A percentile compares a stretch with the other conserved stretches of the same genome.
Evolutionary conservation across 306 rosid species (phyloP).

Genomic region (Begonia peltatifolia): DNA sequence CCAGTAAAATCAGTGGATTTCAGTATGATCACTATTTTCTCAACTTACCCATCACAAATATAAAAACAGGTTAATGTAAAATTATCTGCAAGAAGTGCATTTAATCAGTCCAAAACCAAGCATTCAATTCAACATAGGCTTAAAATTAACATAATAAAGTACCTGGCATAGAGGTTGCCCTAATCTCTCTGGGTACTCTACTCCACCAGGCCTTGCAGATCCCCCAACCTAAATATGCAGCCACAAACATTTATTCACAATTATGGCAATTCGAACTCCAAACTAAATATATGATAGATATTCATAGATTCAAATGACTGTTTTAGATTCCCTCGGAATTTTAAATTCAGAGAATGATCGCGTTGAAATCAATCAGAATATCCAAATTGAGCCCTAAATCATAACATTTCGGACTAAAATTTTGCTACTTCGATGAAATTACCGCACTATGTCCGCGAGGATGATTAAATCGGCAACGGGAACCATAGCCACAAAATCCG

Average conservation of each 20-base stretch:
- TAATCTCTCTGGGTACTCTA: constrained; percentile 61
- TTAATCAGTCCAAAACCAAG: neutral
- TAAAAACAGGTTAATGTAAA: neutral
- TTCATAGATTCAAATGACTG: neutral
- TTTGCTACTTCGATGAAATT: constrained; percentile 15
- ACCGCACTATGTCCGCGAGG: constrained; percentile 79
- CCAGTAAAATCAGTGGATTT: neutral
- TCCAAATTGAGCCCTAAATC: constrained; percentile 9
- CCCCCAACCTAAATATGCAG: constrained; percentile 45
- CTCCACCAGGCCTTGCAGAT: constrained; percentile 51
- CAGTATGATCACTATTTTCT: neutral
- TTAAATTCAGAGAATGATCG: neutral
- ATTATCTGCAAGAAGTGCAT: neutral
- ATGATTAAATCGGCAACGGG: constrained; percentile 88
- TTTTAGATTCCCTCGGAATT: neutral
- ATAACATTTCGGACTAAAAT: neutral
- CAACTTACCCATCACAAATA: neutral
- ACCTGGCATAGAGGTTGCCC: constrained; percentile 95
- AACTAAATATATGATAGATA: neutral
- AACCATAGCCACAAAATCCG: constrained; percentile 73
- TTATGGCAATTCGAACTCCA: neutral
- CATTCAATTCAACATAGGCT: constrained; percentile 1
- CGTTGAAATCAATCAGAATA: constrained; percentile 6
- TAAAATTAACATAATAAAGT: constrained; percentile 14
- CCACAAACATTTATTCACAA: constrained; percentile 13